Percentiles rank a stretch among this genome's conserved stretches.
These are phyloP conservation scores for Pontederia crassipes DNA, from an alignment of 176 grass and related monocot genomes.

Conservation along the genomic window DNA sequence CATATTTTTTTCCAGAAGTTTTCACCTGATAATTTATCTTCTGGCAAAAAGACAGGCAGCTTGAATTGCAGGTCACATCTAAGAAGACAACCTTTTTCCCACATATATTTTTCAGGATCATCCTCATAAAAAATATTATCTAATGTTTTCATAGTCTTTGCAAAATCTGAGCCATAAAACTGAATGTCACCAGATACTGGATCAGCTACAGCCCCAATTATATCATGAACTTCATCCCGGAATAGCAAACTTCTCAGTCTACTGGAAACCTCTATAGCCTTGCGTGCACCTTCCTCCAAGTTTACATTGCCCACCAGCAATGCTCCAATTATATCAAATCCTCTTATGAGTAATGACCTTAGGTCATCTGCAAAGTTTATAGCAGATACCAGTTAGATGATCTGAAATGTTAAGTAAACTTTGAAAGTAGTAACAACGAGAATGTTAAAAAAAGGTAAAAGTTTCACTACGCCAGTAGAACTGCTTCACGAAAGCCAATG, in stretches of 20 bases:
- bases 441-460: not conserved
- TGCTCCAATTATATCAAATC: constrained; percentile 74
- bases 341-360: constrained; percentile 43
- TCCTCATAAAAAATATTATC: constrained; percentile 58
- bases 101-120: constrained; percentile 46
- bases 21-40: constrained; percentile 44
- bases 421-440: not conserved
- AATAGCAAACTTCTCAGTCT: constrained; percentile 44
- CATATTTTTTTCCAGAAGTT: not conserved
- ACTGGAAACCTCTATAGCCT: constrained; percentile 37
- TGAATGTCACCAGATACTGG: constrained; percentile 29
- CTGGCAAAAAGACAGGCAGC: constrained; percentile 53
- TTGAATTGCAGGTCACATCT: constrained; percentile 53
- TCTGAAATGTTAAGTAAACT: not conserved
- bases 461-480: not conserved
- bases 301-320: constrained; percentile 33
- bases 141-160: constrained; percentile 22
- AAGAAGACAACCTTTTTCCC: constrained; percentile 77
- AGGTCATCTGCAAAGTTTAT: constrained; percentile 56
- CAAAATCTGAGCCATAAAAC: constrained; percentile 36
- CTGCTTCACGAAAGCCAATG: not conserved
- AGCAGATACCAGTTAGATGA: not conserved
- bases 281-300: constrained; percentile 18
- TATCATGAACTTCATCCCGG: constrained; percentile 32
- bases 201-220: constrained; percentile 42